Evolutionary conservation across 768 basidiomycete genomes (phyloP), one percentile per base, ranked within the genome.

Genomic region (Lentinus tigrinus): DNA sequence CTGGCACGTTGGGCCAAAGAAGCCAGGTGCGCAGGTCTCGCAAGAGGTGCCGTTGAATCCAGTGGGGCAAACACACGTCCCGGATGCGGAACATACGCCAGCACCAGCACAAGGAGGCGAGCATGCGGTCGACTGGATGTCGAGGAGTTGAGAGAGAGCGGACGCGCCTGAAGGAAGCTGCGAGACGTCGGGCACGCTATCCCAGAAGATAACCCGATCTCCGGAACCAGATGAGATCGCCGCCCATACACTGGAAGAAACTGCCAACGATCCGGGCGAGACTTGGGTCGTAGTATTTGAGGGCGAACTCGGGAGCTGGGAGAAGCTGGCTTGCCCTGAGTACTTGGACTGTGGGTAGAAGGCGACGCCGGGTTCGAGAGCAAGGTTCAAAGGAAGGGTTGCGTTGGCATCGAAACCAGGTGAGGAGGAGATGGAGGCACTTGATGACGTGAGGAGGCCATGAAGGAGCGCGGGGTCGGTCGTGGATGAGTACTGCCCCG

Each of bases 31-130:
- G 63, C 93, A 96, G 0, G 83, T 75, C 68, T 95, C 92, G 73
- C 94, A 96, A 0, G 87, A 85, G 4, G 85, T 70, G 3, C 93
- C 93, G 0, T 79, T 84, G 70, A 94, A 95, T 0, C 90, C 90
- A 2, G 82, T 58, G 0, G 84, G 79, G 65, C 93, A 96, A 0
- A 76, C 72, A 65, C 93, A 96, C 14, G 80, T 83, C 9, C 89
- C 89, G 0, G 82, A 80, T 0, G 85, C 70, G 0, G 86, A 83
- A 65, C 93, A 96, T 6, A 88, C 74, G 11, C 91, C 89, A 0
- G 81, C 78, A 2, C 86, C 82, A 0, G 92, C 79, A 66, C 93
- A 95, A 2, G 85, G 76, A 0, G 90, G 85, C 0, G 88, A 85
- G 68, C 93, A 95, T 0, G 85, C 76, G 0, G 83, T 77, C 4